phyloP scores from a whole-genome alignment of 1,139 yeast genomes.

The Lodderomyces beijingensis region DNA sequence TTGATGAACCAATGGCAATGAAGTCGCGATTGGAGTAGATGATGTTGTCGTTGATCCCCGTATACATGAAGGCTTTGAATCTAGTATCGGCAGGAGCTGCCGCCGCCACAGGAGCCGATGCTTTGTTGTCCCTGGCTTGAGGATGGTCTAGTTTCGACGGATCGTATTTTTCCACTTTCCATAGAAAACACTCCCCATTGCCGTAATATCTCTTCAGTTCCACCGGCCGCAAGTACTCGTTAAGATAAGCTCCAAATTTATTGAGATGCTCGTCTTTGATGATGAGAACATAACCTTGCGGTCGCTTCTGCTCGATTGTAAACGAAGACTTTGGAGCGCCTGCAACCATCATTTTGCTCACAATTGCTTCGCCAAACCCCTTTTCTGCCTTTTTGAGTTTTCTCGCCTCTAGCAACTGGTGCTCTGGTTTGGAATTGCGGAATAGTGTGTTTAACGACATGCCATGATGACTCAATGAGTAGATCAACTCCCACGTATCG shows the following conservation, averaged over 20 bases:
- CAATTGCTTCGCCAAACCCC: constrained; percentile 38
- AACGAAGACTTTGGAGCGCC: constrained; percentile 10
- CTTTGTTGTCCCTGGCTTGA: constrained; percentile 1
- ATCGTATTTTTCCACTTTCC: constrained; percentile 57
- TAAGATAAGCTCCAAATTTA: constrained; percentile 79
- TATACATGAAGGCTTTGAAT: constrained; percentile 80
- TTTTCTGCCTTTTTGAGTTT: constrained; percentile 16
- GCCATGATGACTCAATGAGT: constrained; percentile 89
- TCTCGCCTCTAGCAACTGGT: constrained; percentile 24
- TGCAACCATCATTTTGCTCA: constrained; percentile 26
- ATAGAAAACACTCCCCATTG: constrained; percentile 90
- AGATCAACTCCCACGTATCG: constrained; percentile 72
- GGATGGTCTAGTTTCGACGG: constrained; percentile 13
- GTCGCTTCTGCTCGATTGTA: constrained; percentile 27
- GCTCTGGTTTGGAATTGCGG: constrained; percentile 30
- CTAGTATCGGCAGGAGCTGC: constrained; percentile 20
- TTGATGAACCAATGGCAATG: constrained; percentile 85
- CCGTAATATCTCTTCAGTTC: constrained; percentile 79
- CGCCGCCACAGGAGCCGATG: background rate
- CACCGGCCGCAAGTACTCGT: constrained; percentile 67
- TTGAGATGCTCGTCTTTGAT: constrained; percentile 60
- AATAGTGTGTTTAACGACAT: constrained; percentile 77
- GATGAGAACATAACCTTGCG: constrained; percentile 66
- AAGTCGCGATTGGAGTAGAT: constrained; percentile 77
- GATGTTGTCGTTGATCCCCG: constrained; percentile 83